These are phyloP conservation scores for Pichia sp. DNA, from an alignment of 1,139 yeast genomes.

Conservation along the genomic window DNA sequence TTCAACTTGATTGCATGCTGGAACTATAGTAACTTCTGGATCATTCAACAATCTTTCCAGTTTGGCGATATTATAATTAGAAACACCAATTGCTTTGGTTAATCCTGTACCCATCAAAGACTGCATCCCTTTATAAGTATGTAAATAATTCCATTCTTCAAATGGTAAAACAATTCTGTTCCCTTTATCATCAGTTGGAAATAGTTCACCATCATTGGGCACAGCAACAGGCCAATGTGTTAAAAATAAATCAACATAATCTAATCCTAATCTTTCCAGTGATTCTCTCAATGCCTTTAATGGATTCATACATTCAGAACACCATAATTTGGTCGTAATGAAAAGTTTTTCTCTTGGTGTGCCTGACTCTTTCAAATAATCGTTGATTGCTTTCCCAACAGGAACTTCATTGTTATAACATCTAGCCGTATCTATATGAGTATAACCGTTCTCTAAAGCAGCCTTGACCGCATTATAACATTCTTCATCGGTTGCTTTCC, in stretches of 20 bases:
- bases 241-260: conserved; percentile 76
- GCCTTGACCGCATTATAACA: conserved; percentile 52
- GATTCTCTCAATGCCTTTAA: conserved; percentile 56
- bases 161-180: conserved; percentile 33
- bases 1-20: conserved; percentile 72
- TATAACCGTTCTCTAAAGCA: conserved; percentile 53
- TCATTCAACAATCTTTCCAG: conserved; percentile 44
- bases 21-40: conserved; percentile 43
- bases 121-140: conserved; percentile 70
- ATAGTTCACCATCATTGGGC: conserved; percentile 34
- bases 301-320: conserved; percentile 47
- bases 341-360: conserved; percentile 40
- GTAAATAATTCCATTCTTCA: conserved; percentile 48
- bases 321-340: conserved; percentile 43
- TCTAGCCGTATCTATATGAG: conserved; percentile 57
- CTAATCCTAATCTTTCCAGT: conserved; percentile 60
- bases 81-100: conserved; percentile 68
- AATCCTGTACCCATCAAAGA: conserved; percentile 36
- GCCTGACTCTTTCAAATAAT: conserved; percentile 32
- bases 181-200: conserved; percentile 40
- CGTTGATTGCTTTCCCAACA: conserved; percentile 45
- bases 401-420: conserved; percentile 48
- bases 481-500: conserved; percentile 49
- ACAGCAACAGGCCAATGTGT: conserved; percentile 83
- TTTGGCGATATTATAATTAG: conserved; percentile 58